phyloP scores from a whole-genome alignment of 495 filamentous ascomycete genomes.

The Talaromyces nanjingensis region DNA sequence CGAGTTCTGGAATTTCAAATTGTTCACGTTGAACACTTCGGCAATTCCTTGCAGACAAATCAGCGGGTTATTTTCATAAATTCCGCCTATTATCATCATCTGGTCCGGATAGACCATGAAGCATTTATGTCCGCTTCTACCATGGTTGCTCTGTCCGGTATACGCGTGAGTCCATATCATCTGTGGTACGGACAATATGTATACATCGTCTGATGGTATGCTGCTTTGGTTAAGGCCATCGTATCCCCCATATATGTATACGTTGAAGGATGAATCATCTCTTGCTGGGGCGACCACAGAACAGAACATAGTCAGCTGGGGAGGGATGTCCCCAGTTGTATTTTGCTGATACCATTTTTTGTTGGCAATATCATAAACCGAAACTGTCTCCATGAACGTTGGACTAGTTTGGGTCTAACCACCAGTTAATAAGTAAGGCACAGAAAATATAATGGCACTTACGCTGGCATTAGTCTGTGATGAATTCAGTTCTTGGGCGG shows the following conservation, averaged over 20 bases:
- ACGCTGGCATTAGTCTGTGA: constrained; percentile 37
- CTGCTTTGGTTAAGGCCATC: constrained; percentile 34
- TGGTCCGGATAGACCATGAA: constrained; percentile 64
- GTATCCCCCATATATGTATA: constrained; percentile 72
- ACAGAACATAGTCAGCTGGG: constrained; percentile 53
- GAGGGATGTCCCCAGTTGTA: constrained; percentile 48
- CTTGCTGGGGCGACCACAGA: constrained; percentile 54
- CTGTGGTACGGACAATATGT: constrained; percentile 65
- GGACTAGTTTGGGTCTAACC: constrained; percentile 38
- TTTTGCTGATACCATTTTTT: constrained; percentile 51
- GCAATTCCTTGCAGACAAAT: constrained; percentile 51
- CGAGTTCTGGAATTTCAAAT: constrained; percentile 42
- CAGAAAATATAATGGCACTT: constrained; percentile 10
- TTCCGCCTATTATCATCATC: constrained; percentile 65
- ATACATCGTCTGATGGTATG: constrained; percentile 57
- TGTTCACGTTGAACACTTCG: constrained; percentile 59
- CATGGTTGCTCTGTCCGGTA: constrained; percentile 36
- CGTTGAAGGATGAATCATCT: constrained; percentile 58
- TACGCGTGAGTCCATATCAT: constrained; percentile 68
- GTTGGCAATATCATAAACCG: constrained; percentile 60
- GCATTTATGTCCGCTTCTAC: constrained; percentile 57
- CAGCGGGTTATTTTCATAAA: constrained; percentile 11
- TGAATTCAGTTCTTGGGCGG: constrained; percentile 15
- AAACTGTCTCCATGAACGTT: constrained; percentile 54
- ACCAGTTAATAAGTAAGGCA: background rate